Evolutionary conservation across 202 grass and related monocot genomes (phyloP).

Genomic region (Zizania palustris): DNA sequence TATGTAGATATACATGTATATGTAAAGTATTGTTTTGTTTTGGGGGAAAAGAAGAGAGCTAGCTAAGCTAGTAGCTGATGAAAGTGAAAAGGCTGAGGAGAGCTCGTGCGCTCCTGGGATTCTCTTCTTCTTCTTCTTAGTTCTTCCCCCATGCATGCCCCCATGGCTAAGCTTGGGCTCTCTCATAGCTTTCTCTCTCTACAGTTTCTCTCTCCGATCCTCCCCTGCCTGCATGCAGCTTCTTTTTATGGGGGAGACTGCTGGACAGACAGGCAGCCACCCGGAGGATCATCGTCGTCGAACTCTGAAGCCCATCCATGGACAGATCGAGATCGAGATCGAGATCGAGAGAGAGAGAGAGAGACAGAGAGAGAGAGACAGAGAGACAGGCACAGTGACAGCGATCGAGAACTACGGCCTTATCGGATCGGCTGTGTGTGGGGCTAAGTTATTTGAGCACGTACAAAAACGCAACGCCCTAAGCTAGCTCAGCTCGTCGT

Average conservation of each 20-base stretch:
- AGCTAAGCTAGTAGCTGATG: neutral
- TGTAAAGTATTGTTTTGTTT: no score
- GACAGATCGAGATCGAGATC: neutral
- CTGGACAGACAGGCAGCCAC: conserved; percentile 26
- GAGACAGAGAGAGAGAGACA: neutral
- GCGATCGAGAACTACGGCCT: conserved; percentile 14
- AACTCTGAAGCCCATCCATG: neutral
- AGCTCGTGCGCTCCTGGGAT: conserved; percentile 65
- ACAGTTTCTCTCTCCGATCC: neutral
- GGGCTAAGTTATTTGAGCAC: no score
- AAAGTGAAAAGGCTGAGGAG: conserved; percentile 47
- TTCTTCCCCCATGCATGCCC: conserved; percentile 68
- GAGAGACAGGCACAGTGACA: conserved; percentile 17
- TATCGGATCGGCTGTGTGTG: conserved; percentile 46
- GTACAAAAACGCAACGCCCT: neutral
- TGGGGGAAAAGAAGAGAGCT: no score
- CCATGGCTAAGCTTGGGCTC: conserved; percentile 25
- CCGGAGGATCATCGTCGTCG: neutral
- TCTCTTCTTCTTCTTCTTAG: conserved; percentile 78
- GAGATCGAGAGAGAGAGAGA: neutral
- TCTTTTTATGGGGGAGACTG: conserved; percentile 68
- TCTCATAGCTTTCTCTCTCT: conserved; percentile 7
- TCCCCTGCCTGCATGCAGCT: conserved; percentile 41
- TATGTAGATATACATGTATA: no score
- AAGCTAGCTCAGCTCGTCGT: no score